Evolutionary conservation across 129 eudicot genomes (phyloP).

Genomic region (Saussurea involucrata): DNA sequence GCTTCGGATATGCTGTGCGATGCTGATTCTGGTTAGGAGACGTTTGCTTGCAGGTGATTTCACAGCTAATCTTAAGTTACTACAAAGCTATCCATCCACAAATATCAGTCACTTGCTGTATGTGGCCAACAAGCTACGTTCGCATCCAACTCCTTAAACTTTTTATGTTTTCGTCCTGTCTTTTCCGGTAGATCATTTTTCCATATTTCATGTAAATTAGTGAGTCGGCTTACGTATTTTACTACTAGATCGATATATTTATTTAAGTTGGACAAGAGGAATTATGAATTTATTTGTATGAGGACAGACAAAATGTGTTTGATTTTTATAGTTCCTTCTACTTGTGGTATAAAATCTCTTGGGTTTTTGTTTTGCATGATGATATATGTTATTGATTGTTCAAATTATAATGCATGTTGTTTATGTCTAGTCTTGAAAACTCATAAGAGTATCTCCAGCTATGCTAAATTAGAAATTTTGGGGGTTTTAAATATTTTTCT

Average conservation of each 20-base stretch:
- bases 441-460: no score
- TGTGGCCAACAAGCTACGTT: constrained; percentile 83
- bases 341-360: background rate
- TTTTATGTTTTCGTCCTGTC: background rate
- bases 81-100: constrained; percentile 86
- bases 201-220: constrained; percentile 37
- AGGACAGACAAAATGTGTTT: constrained; percentile 8
- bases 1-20: constrained; percentile 92
- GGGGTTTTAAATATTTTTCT: no score
- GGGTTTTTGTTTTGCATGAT: background rate
- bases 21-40: constrained; percentile 82
- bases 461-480: no score
- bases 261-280: background rate
- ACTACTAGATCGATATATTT: background rate
- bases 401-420: no score
- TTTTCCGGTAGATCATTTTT: constrained; percentile 8
- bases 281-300: constrained; percentile 4
- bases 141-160: constrained; percentile 33
- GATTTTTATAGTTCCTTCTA: background rate
- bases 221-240: constrained; percentile 11
- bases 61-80: constrained; percentile 90
- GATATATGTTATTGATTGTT: background rate
- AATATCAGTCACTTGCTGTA: constrained; percentile 88
- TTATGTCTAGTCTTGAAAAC: no score
- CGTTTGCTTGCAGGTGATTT: constrained; percentile 99